Conservation (phyloP, 176 grass and related monocot genomes). For the Triticum urartu region DNA sequence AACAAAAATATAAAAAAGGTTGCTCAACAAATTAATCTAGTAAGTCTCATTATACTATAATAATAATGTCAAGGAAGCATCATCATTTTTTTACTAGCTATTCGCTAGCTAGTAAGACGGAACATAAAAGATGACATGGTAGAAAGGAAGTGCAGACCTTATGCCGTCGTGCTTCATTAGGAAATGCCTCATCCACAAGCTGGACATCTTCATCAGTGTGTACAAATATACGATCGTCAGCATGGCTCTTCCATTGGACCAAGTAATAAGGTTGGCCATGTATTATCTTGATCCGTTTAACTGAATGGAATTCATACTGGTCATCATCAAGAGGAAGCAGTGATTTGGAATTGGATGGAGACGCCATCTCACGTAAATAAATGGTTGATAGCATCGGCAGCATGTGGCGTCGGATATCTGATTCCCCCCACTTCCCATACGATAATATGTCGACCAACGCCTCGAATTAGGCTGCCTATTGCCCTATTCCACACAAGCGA, state of each 20-base stretch:
- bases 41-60: no score
- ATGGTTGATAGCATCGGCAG: conserved; percentile 81
- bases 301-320: conserved; percentile 66
- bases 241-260: conserved; percentile 60
- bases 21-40: neutral
- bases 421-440: conserved; percentile 70
- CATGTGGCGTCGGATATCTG: conserved; percentile 72
- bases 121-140: no score
- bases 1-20: neutral
- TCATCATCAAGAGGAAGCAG: conserved; percentile 44
- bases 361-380: conserved; percentile 60
- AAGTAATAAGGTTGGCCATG: conserved; percentile 66
- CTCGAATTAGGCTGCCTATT: conserved; percentile 61
- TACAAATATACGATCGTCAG: conserved; percentile 39
- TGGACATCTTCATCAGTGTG: conserved; percentile 83
- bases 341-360: neutral
- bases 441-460: conserved; percentile 69
- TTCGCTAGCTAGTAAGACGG: no score
- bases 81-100: no score
- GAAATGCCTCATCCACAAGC: conserved; percentile 79
- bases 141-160: conserved; percentile 33
- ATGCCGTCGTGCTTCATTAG: conserved; percentile 58
- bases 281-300: conserved; percentile 67
- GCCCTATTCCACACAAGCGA: conserved; percentile 40
- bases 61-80: no score